Percentiles rank a stretch among this genome's conserved stretches.
Evolutionary conservation across 345 rosid species (phyloP).

Genomic region (Arabidopsis thaliana): DNA sequence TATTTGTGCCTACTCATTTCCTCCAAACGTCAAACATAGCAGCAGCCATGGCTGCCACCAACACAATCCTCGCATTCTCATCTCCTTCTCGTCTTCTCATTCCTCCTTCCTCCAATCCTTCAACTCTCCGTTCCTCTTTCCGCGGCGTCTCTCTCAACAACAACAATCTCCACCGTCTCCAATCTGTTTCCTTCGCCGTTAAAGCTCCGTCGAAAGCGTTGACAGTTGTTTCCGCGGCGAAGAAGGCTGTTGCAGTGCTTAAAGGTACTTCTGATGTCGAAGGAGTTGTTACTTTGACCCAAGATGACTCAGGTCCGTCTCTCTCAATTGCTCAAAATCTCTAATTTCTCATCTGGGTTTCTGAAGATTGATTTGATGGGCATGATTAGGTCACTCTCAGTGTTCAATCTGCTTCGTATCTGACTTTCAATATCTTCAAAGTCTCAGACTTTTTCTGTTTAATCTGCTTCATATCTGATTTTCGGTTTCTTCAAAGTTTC

Average conservation of each 20-base stretch:
- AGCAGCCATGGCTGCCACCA: slow-evolving; percentile 70
- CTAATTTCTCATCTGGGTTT: slow-evolving; percentile 1
- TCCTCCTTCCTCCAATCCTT: slow-evolving; percentile 31
- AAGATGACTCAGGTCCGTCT: slow-evolving; percentile 59
- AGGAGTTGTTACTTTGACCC: slow-evolving; percentile 86
- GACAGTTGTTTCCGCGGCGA: slow-evolving; percentile 63
- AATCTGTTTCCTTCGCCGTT: slow-evolving; percentile 46
- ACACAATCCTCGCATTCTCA: slow-evolving; percentile 49
- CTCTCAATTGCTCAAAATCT: neutral
- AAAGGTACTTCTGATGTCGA: slow-evolving; percentile 79
- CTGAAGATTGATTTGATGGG: slow-evolving; percentile 6
- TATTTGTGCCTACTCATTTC: slow-evolving; percentile 8
- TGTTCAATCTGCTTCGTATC: neutral
- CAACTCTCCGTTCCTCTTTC: slow-evolving; percentile 54
- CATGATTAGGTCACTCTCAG: neutral
- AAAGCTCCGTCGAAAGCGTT: slow-evolving; percentile 52
- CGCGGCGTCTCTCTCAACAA: slow-evolving; percentile 58
- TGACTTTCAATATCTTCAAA: neutral
- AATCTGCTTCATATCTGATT: neutral
- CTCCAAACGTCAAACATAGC: slow-evolving; percentile 32
- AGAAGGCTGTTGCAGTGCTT: slow-evolving; percentile 93
- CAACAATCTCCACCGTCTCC: slow-evolving; percentile 48
- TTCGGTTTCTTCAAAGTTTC: neutral
- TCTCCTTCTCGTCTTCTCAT: slow-evolving; percentile 42
- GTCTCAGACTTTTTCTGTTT: neutral